A percentile compares a stretch with the other conserved stretches of the same genome.
These are phyloP conservation scores for Paecilomyces formosus DNA, from an alignment of 2,329 filamentous ascomycete species.

Conservation along the genomic window DNA sequence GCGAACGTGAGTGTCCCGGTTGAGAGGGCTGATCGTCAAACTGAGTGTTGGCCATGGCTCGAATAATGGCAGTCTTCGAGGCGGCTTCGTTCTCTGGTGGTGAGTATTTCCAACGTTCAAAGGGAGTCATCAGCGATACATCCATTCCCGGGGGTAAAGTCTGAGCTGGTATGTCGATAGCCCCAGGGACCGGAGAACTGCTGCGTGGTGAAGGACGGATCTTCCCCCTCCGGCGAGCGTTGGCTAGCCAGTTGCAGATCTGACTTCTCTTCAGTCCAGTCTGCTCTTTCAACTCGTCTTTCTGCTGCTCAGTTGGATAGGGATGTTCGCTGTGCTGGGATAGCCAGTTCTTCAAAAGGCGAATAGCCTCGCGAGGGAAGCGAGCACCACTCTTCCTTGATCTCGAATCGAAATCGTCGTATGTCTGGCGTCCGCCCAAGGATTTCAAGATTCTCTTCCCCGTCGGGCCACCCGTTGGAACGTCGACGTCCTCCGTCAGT, in stretches of 20 bases:
- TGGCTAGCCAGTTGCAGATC: slow-evolving; percentile 88
- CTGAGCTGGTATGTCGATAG: slow-evolving; percentile 65
- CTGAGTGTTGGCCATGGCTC: slow-evolving; percentile 46
- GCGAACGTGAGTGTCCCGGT: slow-evolving; percentile 25
- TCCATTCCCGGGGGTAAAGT: slow-evolving; percentile 45
- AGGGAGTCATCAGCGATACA: slow-evolving; percentile 50
- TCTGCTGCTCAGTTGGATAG: slow-evolving; percentile 83
- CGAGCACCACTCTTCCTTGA: slow-evolving; percentile 62
- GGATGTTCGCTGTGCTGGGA: slow-evolving; percentile 72
- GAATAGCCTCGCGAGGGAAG: slow-evolving; percentile 73
- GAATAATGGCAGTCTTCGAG: slow-evolving; percentile 55
- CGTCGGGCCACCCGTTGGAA: slow-evolving; percentile 29
- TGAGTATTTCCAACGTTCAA: slow-evolving; percentile 63
- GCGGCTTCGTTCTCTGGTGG: slow-evolving; percentile 64
- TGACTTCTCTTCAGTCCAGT: slow-evolving; percentile 78
- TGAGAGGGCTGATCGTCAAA: slow-evolving; percentile 23
- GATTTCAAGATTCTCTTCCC: slow-evolving; percentile 36
- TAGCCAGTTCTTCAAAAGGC: slow-evolving; percentile 78
- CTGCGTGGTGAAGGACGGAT: slow-evolving; percentile 56
- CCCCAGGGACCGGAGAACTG: slow-evolving; percentile 61
- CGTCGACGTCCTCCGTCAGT: slow-evolving; percentile 35
- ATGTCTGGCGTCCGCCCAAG: slow-evolving; percentile 22
- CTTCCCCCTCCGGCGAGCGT: slow-evolving; percentile 77
- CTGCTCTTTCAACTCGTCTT: slow-evolving; percentile 66
- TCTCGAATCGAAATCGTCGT: slow-evolving; percentile 31